Evolutionary conservation across 768 basidiomycete species (phyloP).

Genomic region (Neoboletus subvelutipes): DNA sequence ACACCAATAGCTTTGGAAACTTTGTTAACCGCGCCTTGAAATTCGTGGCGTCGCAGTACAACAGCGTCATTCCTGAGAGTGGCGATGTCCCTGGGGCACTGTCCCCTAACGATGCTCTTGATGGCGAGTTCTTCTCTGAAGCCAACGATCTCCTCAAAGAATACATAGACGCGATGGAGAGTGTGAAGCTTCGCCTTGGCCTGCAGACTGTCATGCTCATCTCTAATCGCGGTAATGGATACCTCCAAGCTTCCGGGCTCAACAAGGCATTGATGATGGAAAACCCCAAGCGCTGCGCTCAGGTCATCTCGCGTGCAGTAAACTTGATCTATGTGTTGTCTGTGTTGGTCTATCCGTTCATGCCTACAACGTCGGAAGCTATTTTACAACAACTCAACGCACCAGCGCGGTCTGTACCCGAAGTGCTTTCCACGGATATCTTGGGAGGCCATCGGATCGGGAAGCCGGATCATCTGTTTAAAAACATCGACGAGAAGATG

Average conservation of each 20-base stretch:
- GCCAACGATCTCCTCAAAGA: constrained; percentile 77
- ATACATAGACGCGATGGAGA: constrained; percentile 87
- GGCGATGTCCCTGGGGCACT: constrained; percentile 67
- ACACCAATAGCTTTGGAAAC: constrained; percentile 77
- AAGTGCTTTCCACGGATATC: constrained; percentile 73
- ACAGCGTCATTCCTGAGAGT: constrained; percentile 76
- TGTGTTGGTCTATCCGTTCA: constrained; percentile 88
- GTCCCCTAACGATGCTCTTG: constrained; percentile 62
- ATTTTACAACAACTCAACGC: constrained; percentile 90
- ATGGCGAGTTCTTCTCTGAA: constrained; percentile 74
- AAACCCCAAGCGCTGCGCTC: constrained; percentile 82
- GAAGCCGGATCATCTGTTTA: constrained; percentile 87
- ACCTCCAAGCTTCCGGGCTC: constrained; percentile 90
- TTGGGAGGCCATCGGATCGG: constrained; percentile 85
- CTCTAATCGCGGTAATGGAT: constrained; percentile 86
- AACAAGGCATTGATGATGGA: constrained; percentile 85
- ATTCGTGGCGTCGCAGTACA: constrained; percentile 86
- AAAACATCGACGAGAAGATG: constrained; percentile 89
- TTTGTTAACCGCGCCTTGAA: constrained; percentile 95
- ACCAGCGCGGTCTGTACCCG: constrained; percentile 77
- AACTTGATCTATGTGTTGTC: constrained; percentile 93
- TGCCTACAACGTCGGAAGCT: constrained; percentile 83
- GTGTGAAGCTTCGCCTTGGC: constrained; percentile 84
- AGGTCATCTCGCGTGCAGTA: constrained; percentile 84
- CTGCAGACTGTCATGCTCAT: constrained; percentile 88